Conservation (phyloP, 2,329 filamentous ascomycete species). For the Cladophialophora immunda region DNA sequence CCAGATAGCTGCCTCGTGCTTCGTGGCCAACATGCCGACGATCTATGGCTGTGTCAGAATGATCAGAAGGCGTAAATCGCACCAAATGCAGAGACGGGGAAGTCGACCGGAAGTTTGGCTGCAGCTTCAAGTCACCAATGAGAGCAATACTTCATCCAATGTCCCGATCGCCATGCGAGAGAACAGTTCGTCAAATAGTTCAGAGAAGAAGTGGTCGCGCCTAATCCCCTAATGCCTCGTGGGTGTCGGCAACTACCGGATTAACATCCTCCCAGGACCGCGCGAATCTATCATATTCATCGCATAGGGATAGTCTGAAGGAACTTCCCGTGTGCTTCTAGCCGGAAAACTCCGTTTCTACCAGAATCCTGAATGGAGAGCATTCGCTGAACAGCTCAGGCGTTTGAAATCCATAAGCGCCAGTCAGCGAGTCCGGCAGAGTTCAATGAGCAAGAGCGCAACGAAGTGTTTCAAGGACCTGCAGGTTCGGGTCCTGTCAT, state of each 20-base stretch:
- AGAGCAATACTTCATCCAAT: slow-evolving; percentile 13
- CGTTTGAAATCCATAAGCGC: background rate
- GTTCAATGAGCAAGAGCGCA: background rate
- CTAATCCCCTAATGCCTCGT: slow-evolving; percentile 25
- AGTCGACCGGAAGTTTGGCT: slow-evolving; percentile 37
- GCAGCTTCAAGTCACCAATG: slow-evolving; percentile 31
- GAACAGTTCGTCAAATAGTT: slow-evolving; percentile 18
- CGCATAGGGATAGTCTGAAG: background rate
- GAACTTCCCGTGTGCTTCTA: background rate
- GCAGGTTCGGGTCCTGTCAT: background rate
- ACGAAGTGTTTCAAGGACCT: background rate
- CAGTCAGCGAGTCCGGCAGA: background rate
- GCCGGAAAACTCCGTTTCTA: background rate
- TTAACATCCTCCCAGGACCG: background rate
- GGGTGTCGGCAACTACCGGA: slow-evolving; percentile 1
- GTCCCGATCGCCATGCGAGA: slow-evolving; percentile 24
- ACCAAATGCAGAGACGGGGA: slow-evolving; percentile 29
- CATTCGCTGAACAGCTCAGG: background rate
- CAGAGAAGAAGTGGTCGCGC: slow-evolving; percentile 32
- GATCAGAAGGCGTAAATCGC: slow-evolving; percentile 31
- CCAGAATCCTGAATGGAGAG: background rate
- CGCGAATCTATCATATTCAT: background rate
- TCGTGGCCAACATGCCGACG: slow-evolving; percentile 52
- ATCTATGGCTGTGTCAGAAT: slow-evolving; percentile 42
- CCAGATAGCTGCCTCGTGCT: slow-evolving; percentile 46